phyloP scores from a whole-genome alignment of 306 rosid species.

The Heteromeles arbutifolia region DNA sequence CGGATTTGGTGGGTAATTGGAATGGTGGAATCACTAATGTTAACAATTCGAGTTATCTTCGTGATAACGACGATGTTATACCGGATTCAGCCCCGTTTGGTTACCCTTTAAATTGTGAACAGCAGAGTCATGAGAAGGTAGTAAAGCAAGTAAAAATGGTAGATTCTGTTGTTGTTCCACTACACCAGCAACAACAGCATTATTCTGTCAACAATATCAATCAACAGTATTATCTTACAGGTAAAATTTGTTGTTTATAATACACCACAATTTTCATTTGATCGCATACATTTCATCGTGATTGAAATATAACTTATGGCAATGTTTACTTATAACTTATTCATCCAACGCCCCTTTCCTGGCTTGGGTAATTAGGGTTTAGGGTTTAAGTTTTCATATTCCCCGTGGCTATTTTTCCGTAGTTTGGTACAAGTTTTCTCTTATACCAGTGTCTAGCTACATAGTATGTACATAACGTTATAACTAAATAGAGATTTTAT shows the following conservation, averaged over 20 bases:
- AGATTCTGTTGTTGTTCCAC: slow-evolving; percentile 23
- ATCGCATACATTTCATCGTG: neutral
- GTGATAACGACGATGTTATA: slow-evolving; percentile 13
- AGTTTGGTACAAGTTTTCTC: too few species aligned
- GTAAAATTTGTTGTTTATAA: slow-evolving; percentile 16
- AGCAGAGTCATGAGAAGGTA: slow-evolving; percentile 20
- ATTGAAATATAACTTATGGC: neutral
- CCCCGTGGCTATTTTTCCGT: too few species aligned
- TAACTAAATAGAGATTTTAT: too few species aligned
- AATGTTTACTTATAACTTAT: too few species aligned
- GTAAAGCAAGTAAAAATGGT: slow-evolving; percentile 28
- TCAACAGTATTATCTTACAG: slow-evolving; percentile 41
- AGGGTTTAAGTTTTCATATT: too few species aligned
- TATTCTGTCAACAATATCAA: slow-evolving; percentile 15
- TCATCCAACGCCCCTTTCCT: too few species aligned
- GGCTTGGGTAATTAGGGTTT: too few species aligned
- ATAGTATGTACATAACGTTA: too few species aligned
- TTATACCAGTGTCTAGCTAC: too few species aligned
- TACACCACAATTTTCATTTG: neutral
- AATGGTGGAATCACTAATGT: slow-evolving; percentile 8
- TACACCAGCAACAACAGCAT: slow-evolving; percentile 35
- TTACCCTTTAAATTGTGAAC: slow-evolving; percentile 29
- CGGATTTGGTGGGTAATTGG: slow-evolving; percentile 35
- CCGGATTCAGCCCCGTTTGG: slow-evolving; percentile 39
- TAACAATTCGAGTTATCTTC: slow-evolving; percentile 22